Percentiles rank a stretch among this genome's conserved stretches.
Evolutionary conservation across 2,329 filamentous ascomycete species (phyloP).

Genomic region (Zasmidium angulare): DNA sequence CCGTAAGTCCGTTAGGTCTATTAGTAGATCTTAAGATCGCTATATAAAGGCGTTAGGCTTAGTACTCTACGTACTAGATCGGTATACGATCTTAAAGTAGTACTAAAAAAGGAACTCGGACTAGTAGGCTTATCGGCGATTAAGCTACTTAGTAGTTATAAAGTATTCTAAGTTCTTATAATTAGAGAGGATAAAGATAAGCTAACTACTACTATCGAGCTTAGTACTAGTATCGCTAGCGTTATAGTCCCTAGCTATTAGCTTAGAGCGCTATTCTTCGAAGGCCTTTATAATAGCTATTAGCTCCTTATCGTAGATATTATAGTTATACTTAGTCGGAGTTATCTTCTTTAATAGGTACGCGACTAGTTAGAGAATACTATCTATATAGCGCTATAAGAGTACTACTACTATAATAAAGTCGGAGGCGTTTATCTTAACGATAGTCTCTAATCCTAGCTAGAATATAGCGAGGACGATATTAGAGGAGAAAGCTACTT

Average conservation of each 20-base stretch:
- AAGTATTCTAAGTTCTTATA: too few species aligned
- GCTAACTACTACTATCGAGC: not conserved
- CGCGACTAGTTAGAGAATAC: not conserved
- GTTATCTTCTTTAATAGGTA: constrained; percentile 5
- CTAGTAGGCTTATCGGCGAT: too few species aligned
- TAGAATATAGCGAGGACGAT: not conserved
- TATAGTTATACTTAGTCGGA: too few species aligned
- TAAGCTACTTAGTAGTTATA: too few species aligned
- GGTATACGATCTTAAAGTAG: not conserved
- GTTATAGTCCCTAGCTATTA: not conserved
- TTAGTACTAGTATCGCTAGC: not conserved
- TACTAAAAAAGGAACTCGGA: too few species aligned
- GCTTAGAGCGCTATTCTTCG: too few species aligned
- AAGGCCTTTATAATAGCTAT: too few species aligned
- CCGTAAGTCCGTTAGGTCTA: not conserved
- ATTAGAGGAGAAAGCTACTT: not conserved
- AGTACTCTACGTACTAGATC: not conserved
- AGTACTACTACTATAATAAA: not conserved
- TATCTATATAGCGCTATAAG: not conserved
- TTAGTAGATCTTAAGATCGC: not conserved
- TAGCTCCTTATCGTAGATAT: too few species aligned
- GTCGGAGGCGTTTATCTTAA: not conserved
- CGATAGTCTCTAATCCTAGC: not conserved
- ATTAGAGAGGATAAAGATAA: not conserved
- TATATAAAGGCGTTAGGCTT: not conserved